These are phyloP conservation scores for Cokeromyces recurvatus DNA, from an alignment of 371 early-diverging fungal species.

Conservation along the genomic window DNA sequence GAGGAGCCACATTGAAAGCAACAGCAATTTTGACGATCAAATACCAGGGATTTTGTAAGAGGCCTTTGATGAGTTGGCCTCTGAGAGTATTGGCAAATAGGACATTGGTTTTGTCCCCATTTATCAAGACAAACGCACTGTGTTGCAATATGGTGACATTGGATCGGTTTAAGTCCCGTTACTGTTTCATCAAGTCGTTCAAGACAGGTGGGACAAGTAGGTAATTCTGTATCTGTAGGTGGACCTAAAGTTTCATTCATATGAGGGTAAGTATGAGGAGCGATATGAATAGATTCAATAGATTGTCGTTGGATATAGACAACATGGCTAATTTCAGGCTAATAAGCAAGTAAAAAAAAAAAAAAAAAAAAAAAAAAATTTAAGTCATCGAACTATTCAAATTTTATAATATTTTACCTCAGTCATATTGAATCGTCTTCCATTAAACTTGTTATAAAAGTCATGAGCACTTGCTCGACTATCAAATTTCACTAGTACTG, in stretches of 20 bases:
- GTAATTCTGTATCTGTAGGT: constrained; percentile 56
- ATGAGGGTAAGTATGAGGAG: constrained; percentile 59
- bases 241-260: constrained; percentile 34
- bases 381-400: no score
- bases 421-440: constrained; percentile 75
- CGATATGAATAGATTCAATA: constrained; percentile 48
- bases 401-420: constrained; percentile 40
- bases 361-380: neutral
- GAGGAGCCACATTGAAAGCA: constrained; percentile 67
- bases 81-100: constrained; percentile 83
- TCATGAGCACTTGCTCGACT: constrained; percentile 49
- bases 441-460: constrained; percentile 75
- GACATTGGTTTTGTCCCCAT: constrained; percentile 92
- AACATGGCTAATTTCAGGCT: constrained; percentile 71
- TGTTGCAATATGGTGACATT: constrained; percentile 87
- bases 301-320: constrained; percentile 69
- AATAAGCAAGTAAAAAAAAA: neutral
- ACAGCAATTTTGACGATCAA: constrained; percentile 11
- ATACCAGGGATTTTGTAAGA: no score
- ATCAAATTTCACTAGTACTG: constrained; percentile 78
- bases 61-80: constrained; percentile 33
- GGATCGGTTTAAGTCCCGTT: constrained; percentile 83
- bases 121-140: constrained; percentile 84
- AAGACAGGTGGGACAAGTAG: constrained; percentile 94
- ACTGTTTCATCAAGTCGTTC: constrained; percentile 87